Evolutionary conservation across 495 filamentous ascomycete species (phyloP).

Genomic region (Penicillium egyptiacum): DNA sequence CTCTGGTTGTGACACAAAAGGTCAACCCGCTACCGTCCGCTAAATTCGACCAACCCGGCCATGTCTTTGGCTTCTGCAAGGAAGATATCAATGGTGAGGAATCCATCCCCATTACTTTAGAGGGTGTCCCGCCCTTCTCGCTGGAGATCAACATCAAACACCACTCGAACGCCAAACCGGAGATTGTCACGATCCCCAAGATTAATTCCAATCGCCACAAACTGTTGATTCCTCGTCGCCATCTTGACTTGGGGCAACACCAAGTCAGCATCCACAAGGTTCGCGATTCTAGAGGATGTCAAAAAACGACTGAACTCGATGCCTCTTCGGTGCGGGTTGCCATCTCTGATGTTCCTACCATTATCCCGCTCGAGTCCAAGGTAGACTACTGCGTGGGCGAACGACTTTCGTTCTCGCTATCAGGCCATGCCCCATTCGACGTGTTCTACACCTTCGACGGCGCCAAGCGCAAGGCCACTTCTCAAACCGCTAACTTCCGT

Average conservation of each 20-base stretch:
- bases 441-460: constrained; percentile 89
- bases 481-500: constrained; percentile 74
- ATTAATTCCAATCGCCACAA: constrained; percentile 72
- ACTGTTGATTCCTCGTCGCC: constrained; percentile 76
- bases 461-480: constrained; percentile 71
- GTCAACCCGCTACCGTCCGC: constrained; percentile 81
- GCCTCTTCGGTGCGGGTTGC: constrained; percentile 76
- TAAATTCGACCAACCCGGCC: constrained; percentile 79
- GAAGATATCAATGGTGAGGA: constrained; percentile 78
- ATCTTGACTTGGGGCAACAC: constrained; percentile 81
- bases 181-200: constrained; percentile 72
- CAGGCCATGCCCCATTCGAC: constrained; percentile 85
- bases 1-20: constrained; percentile 70
- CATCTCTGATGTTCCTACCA: constrained; percentile 88
- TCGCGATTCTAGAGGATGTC: constrained; percentile 80
- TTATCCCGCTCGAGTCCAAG: constrained; percentile 81
- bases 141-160: constrained; percentile 92
- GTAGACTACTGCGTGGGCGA: constrained; percentile 94
- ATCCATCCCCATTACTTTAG: constrained; percentile 78
- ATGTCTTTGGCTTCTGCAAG: constrained; percentile 92
- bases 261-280: constrained; percentile 84
- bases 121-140: constrained; percentile 83
- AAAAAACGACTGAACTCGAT: constrained; percentile 64
- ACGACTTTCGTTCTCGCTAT: constrained; percentile 83
- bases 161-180: constrained; percentile 72